Conservation (phyloP, 306 rosid species). For the Trichosanthes truncata region DNA sequence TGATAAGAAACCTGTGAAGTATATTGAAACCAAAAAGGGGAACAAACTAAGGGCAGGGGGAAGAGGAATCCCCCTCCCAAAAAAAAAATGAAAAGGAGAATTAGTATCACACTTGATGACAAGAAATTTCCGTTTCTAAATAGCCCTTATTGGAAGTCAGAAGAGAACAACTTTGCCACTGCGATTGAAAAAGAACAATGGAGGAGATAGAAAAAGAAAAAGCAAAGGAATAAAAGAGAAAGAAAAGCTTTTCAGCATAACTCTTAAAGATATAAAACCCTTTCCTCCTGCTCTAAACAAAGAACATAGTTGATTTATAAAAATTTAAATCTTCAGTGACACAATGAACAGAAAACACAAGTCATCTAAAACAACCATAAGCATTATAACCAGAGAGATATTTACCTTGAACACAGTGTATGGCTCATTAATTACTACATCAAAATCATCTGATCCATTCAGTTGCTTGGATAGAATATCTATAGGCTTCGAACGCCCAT, state of each 20-base stretch:
- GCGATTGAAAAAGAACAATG: not conserved
- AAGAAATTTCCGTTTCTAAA: not conserved
- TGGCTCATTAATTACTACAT: conserved; percentile 85
- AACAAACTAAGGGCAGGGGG: not conserved
- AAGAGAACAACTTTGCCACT: not conserved
- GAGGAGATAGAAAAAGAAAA: not conserved
- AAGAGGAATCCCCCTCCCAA: not conserved
- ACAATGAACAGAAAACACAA: not conserved
- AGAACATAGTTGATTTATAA: not conserved
- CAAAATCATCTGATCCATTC: conserved; percentile 69
- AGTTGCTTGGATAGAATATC: conserved; percentile 85
- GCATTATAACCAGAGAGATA: conserved; percentile 4
- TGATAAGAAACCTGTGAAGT: not conserved
- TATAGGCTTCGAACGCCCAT: conserved; percentile 92
- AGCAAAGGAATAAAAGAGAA: not conserved
- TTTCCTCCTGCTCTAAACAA: not conserved
- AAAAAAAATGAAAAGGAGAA: not conserved
- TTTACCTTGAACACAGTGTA: conserved; percentile 89
- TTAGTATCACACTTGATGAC: not conserved
- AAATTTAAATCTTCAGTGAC: not conserved
- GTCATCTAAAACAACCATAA: not conserved
- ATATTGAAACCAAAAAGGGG: not conserved
- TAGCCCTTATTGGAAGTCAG: not conserved
- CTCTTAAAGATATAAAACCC: not conserved
- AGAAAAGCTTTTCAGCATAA: not conserved